Percentiles rank a stretch among this genome's conserved stretches.
Evolutionary conservation across 176 grass and related monocot genomes (phyloP).

Genomic region (Aegilops tauschii): DNA sequence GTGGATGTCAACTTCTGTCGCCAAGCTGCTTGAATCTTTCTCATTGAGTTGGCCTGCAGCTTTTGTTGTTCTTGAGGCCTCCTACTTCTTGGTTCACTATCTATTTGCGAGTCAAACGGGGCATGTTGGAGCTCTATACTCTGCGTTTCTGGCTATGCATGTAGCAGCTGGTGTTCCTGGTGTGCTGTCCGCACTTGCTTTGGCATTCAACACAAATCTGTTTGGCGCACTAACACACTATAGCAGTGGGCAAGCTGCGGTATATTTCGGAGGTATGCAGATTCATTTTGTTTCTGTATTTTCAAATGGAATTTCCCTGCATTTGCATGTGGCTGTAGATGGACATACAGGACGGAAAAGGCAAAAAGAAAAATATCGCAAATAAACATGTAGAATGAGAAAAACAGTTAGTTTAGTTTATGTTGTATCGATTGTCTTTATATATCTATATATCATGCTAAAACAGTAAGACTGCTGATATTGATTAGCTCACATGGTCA

Average conservation of each 20-base stretch:
- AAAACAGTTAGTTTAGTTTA: not conserved
- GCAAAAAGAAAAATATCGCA: not conserved
- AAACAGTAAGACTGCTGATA: not conserved
- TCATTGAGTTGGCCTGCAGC: conserved; percentile 72
- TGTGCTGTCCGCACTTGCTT: conserved; percentile 59
- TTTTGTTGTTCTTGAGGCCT: conserved; percentile 66
- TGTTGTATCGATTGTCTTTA: not conserved
- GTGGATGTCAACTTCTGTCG: conserved; percentile 80
- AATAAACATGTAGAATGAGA: not conserved
- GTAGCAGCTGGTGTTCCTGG: conserved; percentile 69
- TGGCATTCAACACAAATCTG: conserved; percentile 83
- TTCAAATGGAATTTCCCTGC: not conserved
- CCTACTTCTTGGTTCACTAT: conserved; percentile 86
- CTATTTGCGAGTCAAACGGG: conserved; percentile 89
- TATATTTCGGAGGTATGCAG: conserved; percentile 81
- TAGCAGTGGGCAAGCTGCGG: conserved; percentile 82
- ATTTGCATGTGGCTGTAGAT: not conserved
- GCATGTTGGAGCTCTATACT: conserved; percentile 83
- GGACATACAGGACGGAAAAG: not conserved
- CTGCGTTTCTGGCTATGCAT: conserved; percentile 86
- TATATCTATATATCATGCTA: not conserved
- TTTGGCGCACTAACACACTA: conserved; percentile 84
- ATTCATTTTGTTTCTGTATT: not conserved
- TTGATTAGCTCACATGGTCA: not conserved
- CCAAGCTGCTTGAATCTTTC: conserved; percentile 61